Conservation (phyloP, 108 stramenopile genomes). For the Schizochytrium sp. region DNA sequence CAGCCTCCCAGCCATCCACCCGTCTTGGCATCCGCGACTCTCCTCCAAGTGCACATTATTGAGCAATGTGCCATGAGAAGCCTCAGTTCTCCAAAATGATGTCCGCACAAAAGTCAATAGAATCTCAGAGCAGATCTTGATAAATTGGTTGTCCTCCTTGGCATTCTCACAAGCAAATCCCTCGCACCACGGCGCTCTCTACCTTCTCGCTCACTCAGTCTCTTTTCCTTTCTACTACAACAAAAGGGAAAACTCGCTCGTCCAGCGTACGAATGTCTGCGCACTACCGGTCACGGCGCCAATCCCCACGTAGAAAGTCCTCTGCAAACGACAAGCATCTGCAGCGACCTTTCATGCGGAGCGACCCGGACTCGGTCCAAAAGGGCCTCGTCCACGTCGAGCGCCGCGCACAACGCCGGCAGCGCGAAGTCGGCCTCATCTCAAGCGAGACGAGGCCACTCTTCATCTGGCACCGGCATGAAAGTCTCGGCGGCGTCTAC, state of each 20-base stretch:
- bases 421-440: no score
- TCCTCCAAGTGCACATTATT: no score
- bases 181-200: not conserved
- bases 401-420: no score
- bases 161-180: not conserved
- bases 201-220: not conserved
- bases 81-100: conserved; percentile 4
- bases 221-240: not conserved
- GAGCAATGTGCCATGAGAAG: not conserved
- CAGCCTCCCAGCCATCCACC: not conserved
- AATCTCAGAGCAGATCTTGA: not conserved
- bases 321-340: no score
- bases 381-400: no score
- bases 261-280: no score
- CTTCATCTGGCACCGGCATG: conserved; percentile 14
- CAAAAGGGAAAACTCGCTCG: no score
- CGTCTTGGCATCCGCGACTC: not conserved
- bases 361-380: no score
- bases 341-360: no score
- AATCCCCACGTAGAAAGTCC: no score
- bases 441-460: no score
- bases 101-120: not conserved
- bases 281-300: no score
- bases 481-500: not conserved
- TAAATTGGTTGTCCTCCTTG: not conserved